Conservation (phyloP, 2,329 filamentous ascomycete genomes). For the Magnaporthiopsis incrustans region DNA sequence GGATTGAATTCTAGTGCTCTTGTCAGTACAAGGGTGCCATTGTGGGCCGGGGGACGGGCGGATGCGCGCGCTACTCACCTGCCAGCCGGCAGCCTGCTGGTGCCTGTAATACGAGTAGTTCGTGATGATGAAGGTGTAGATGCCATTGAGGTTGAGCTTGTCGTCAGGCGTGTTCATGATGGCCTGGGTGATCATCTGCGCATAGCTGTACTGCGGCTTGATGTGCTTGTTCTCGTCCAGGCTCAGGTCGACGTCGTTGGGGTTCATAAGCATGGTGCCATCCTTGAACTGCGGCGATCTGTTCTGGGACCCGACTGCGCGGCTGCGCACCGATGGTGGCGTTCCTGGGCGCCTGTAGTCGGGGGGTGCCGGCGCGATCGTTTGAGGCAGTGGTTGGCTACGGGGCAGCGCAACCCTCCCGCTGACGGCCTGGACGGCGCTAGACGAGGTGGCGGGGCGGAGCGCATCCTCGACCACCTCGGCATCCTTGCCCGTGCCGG, state of each 20-base stretch:
- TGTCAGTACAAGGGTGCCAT: neutral
- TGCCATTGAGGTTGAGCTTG: slow-evolving; percentile 83
- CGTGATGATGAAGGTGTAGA: slow-evolving; percentile 87
- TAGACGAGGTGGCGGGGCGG: slow-evolving; percentile 13
- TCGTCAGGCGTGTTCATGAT: slow-evolving; percentile 82
- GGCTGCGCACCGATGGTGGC: slow-evolving; percentile 40
- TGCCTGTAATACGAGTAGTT: slow-evolving; percentile 91
- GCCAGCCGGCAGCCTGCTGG: slow-evolving; percentile 74
- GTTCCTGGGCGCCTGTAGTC: slow-evolving; percentile 55
- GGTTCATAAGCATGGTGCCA: slow-evolving; percentile 36
- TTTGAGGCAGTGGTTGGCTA: slow-evolving; percentile 31
- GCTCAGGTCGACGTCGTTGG: slow-evolving; percentile 64
- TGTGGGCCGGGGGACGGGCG: neutral
- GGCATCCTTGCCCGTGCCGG: slow-evolving; percentile 10
- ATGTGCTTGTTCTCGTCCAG: slow-evolving; percentile 79
- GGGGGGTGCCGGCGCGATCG: slow-evolving; percentile 51
- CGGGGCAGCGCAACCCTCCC: slow-evolving; percentile 19
- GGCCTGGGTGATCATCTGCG: slow-evolving; percentile 92
- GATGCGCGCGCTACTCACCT: slow-evolving; percentile 45
- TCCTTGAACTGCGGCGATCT: slow-evolving; percentile 31
- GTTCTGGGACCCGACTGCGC: slow-evolving; percentile 20
- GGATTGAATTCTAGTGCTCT: slow-evolving; percentile 75
- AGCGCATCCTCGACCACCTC: slow-evolving; percentile 18
- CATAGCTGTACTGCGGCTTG: slow-evolving; percentile 94
- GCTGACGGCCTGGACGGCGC: slow-evolving; percentile 13